These are phyloP conservation scores for Hericium erinaceus DNA, from an alignment of 768 basidiomycete genomes.

Conservation along the genomic window DNA sequence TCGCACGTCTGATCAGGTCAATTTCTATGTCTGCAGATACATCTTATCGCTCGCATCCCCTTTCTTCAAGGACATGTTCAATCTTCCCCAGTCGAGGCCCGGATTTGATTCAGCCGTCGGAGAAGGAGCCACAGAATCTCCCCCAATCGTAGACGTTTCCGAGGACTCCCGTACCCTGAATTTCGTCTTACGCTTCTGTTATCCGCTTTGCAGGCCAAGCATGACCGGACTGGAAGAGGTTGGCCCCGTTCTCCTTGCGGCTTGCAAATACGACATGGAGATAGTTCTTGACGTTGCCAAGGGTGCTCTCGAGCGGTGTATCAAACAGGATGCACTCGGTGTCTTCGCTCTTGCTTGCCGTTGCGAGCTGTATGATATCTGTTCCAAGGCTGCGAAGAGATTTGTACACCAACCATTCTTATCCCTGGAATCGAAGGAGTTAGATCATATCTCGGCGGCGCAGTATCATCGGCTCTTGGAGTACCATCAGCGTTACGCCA, in stretches of 20 bases:
- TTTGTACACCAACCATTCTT: not conserved
- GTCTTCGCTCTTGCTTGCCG: conserved; percentile 4
- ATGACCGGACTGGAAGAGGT: not conserved
- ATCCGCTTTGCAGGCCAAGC: not conserved
- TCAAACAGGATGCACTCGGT: conserved; percentile 5
- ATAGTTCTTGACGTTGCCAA: not conserved
- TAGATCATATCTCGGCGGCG: not conserved
- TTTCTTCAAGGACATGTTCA: conserved; percentile 18
- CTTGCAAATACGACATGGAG: conserved; percentile 6
- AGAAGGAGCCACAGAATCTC: no score
- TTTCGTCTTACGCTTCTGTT: conserved; percentile 4
- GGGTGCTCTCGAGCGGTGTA: not conserved
- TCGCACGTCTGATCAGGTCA: not conserved
- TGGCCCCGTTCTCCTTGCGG: conserved; percentile 1
- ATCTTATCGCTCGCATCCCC: no score
- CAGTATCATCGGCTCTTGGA: not conserved
- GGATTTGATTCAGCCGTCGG: no score
- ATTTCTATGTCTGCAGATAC: not conserved
- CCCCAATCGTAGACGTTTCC: not conserved
- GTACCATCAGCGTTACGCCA: not conserved
- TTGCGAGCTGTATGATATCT: not conserved
- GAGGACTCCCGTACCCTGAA: conserved; percentile 1
- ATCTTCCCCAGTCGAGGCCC: no score
- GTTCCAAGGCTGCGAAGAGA: not conserved
- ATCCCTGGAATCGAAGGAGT: not conserved